Evolutionary conservation across 257 asterid species (phyloP).

Genomic region (Solanum lignicaule): DNA sequence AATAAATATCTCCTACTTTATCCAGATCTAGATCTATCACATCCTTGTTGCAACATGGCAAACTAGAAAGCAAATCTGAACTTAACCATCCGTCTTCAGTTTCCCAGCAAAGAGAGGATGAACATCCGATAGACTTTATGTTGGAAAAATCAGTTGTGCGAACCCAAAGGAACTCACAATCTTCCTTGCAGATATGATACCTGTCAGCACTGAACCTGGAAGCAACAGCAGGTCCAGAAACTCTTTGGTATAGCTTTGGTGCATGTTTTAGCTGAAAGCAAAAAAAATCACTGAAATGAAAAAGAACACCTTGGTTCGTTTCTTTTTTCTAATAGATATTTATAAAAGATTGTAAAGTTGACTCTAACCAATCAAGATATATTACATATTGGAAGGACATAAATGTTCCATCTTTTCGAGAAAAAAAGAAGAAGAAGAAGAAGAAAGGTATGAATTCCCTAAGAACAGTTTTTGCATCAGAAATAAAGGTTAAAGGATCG

Average conservation of each 20-base stretch:
- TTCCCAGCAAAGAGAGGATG: slow-evolving; percentile 73
- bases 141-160: slow-evolving; percentile 85
- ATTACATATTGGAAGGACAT: background rate
- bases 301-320: background rate
- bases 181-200: slow-evolving; percentile 69
- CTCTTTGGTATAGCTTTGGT: slow-evolving; percentile 57
- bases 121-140: slow-evolving; percentile 52
- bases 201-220: slow-evolving; percentile 57
- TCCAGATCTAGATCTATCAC: slow-evolving; percentile 35
- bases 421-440: background rate
- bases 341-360: background rate
- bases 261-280: slow-evolving; percentile 64
- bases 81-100: slow-evolving; percentile 30
- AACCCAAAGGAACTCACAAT: slow-evolving; percentile 63
- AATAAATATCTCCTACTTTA: slow-evolving; percentile 22
- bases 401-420: background rate
- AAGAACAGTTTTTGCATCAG: background rate
- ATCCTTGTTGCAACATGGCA: slow-evolving; percentile 39
- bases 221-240: slow-evolving; percentile 54
- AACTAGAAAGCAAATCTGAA: slow-evolving; percentile 26
- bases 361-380: background rate
- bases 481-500: background rate
- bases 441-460: background rate
- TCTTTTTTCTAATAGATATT: background rate
- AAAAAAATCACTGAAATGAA: background rate